Base-by-base conservation (phyloP, 1,284 basidiomycete genomes). In the Leucoagaricus sp. region DNA sequence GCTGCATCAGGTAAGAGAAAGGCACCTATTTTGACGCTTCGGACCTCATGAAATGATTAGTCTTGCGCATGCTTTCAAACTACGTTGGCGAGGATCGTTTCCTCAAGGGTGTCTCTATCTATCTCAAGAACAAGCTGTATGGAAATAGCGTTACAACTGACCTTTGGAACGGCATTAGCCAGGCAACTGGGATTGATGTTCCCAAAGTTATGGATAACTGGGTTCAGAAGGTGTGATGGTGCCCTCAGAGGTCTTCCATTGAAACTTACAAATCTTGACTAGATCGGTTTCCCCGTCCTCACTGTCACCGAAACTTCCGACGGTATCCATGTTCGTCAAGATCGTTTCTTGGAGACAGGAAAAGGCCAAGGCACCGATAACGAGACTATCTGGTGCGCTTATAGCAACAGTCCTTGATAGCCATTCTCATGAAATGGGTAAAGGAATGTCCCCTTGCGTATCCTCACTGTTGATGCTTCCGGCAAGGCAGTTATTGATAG, bases 271-370 rank as follows among this genome's bases (percentile, higher is more conserved):
- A 36, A 41, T n/a, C 4, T 44, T 23, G 46, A 17, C 26, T 58
- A 88, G 85, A 86, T 89, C 60, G 93, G 93, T 25, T 95, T 88
- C 76, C 95, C 95, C 3, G 87, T 98, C 25, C 72, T 99, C 51
- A 91, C 86, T 15, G 93, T 98, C 44, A 89, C 85, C 0, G 95
- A 98, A 72, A 81, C 77, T 7, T 72, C 77, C 1, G 83, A 83
- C 47, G 86, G 87, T 15, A 87, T 96, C 63, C 77, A 76, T 57
- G 78, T 96, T 49, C 87, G 88, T 41, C 96, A 99, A 75, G 94
- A 97, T 72, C 86, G 96, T 25, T 98, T 98, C 83, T 77, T 98
- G 49, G 90, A 93, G 66, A 93, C 88, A 2, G 95, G 94, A 3
- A 84, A 83, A 61, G 86, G 86, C 13, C 82, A 84, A 59, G 81